These are phyloP conservation scores for Mariannaea elegans DNA, from an alignment of 2,329 filamentous ascomycete genomes.

Conservation along the genomic window DNA sequence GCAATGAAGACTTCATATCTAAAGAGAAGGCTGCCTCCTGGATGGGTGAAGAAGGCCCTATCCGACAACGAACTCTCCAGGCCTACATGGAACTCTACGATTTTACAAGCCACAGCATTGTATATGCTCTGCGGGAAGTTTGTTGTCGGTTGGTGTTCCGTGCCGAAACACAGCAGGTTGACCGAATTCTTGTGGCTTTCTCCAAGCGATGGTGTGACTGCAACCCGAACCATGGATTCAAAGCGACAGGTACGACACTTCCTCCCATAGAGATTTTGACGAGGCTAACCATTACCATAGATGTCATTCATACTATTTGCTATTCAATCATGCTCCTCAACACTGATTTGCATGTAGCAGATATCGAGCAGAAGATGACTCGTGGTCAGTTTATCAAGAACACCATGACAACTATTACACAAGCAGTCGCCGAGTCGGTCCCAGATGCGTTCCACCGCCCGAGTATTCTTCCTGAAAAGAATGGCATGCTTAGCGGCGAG, in stretches of 20 bases:
- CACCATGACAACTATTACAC: conserved; percentile 87
- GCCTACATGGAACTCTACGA: conserved; percentile 96
- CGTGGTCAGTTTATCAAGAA: conserved; percentile 95
- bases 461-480: conserved; percentile 61
- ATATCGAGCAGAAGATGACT: conserved; percentile 98
- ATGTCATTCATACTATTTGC: conserved; percentile 96
- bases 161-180: conserved; percentile 95
- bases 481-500: conserved; percentile 45
- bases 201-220: conserved; percentile 92
- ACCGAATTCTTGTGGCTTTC: conserved; percentile 90
- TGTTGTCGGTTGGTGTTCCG: conserved; percentile 84
- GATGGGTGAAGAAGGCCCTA: conserved; percentile 79
- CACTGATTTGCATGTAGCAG: conserved; percentile 92
- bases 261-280: background rate
- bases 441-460: conserved; percentile 71
- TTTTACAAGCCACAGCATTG: conserved; percentile 82
- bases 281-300: conserved; percentile 55
- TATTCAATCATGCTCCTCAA: conserved; percentile 96
- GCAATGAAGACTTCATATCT: conserved; percentile 80
- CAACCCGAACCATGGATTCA: conserved; percentile 94
- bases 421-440: conserved; percentile 77
- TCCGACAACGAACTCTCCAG: conserved; percentile 65
- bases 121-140: conserved; percentile 79
- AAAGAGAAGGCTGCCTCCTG: conserved; percentile 85
- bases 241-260: conserved; percentile 73